Conservation (phyloP, 2,329 filamentous ascomycete genomes). For the Ophiostoma tasmaniense region DNA sequence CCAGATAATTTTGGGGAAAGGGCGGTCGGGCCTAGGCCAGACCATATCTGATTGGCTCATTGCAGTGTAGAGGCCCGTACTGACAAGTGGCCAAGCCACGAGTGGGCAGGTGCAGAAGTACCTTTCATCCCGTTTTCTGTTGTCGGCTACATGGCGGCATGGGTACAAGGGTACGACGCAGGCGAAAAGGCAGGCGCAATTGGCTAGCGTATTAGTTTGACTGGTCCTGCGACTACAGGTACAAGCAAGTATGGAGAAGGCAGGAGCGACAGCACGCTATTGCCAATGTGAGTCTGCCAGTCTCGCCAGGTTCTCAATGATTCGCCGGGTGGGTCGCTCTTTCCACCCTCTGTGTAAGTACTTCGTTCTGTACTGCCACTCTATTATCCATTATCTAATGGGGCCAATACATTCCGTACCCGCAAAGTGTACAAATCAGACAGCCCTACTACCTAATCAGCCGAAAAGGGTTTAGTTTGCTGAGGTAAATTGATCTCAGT, state of each 20-base stretch:
- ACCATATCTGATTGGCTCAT: background rate
- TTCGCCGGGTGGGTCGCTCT: background rate
- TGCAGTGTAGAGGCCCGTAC: background rate
- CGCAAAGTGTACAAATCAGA: background rate
- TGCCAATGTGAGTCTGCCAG: background rate
- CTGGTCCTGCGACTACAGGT: background rate
- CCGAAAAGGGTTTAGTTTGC: conserved; percentile 11
- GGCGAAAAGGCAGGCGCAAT: background rate
- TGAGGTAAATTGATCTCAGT: conserved; percentile 7
- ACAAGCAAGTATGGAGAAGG: background rate
- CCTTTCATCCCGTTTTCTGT: background rate
- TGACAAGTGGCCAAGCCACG: conserved; percentile 1
- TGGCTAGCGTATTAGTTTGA: background rate
- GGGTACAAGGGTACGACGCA: conserved; percentile 2
- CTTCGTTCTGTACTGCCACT: background rate
- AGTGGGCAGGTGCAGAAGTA: background rate
- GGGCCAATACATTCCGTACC: background rate
- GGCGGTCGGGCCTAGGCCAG: background rate
- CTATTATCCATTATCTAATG: background rate
- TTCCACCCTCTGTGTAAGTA: background rate
- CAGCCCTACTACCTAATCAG: background rate
- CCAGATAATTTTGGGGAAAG: background rate
- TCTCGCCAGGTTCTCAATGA: background rate
- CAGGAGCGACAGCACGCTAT: background rate
- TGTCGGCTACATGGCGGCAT: background rate